These are phyloP conservation scores for Fusarium metavorans DNA, from an alignment of 2,329 filamentous ascomycete species.

Conservation along the genomic window DNA sequence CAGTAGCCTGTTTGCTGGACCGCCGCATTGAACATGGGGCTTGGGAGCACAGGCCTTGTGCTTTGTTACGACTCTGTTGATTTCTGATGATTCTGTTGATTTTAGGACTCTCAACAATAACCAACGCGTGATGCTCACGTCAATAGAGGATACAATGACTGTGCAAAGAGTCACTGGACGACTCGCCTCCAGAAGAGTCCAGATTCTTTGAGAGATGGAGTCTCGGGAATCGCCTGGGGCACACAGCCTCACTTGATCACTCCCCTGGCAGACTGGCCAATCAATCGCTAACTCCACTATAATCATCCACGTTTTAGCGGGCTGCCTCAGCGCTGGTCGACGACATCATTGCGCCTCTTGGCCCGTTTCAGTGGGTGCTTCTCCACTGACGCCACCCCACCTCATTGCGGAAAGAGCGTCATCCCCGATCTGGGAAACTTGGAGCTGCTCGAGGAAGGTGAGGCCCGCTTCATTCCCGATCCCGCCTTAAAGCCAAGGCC, in stretches of 20 bases:
- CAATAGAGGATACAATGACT: neutral
- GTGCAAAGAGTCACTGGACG: slow-evolving; percentile 7
- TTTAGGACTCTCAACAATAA: neutral
- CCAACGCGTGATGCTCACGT: neutral
- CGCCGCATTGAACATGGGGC: neutral
- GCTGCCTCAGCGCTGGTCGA: slow-evolving; percentile 3
- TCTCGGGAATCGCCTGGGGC: slow-evolving; percentile 6
- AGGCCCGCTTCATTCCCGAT: slow-evolving; percentile 11
- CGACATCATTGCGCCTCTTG: slow-evolving; percentile 11
- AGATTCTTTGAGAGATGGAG: slow-evolving; percentile 10
- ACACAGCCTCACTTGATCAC: slow-evolving; percentile 35
- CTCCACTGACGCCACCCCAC: slow-evolving; percentile 33
- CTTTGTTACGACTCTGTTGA: neutral
- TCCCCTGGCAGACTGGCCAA: slow-evolving; percentile 28
- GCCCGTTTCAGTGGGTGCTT: neutral
- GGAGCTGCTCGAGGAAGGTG: neutral
- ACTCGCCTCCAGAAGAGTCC: slow-evolving; percentile 16
- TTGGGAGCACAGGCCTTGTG: neutral
- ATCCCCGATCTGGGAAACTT: slow-evolving; percentile 18
- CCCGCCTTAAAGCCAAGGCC: slow-evolving; percentile 40
- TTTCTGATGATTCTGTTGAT: neutral
- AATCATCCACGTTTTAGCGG: slow-evolving; percentile 1
- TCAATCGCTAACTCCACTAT: slow-evolving; percentile 6
- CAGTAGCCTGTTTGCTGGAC: slow-evolving; percentile 36
- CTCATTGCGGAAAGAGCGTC: slow-evolving; percentile 14